Conservation (phyloP, 1,139 yeast genomes). For the Diutina ranongensis region DNA sequence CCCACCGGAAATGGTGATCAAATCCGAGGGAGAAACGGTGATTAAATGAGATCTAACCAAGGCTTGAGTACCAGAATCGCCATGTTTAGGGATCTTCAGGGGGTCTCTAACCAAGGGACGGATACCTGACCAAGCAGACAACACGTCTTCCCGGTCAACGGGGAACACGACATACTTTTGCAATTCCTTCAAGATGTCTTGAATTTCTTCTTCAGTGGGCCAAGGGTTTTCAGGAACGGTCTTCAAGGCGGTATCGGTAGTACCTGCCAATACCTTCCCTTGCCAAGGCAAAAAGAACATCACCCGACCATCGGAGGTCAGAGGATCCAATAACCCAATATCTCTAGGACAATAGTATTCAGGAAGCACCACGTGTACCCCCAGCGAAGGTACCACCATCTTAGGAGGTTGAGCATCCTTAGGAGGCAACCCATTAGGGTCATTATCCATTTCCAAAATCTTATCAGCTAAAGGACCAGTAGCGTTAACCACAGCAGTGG, state of each 20-base stretch:
- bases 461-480: conserved; percentile 91
- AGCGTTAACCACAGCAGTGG: conserved; percentile 79
- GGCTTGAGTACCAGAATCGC: conserved; percentile 53
- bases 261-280: conserved; percentile 92
- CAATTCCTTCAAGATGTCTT: conserved; percentile 77
- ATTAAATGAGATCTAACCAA: conserved; percentile 85
- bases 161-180: conserved; percentile 85
- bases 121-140: conserved; percentile 95
- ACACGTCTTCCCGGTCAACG: conserved; percentile 80
- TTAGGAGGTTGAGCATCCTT: conserved; percentile 35
- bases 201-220: conserved; percentile 83
- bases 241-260: conserved; percentile 77
- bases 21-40: conserved; percentile 58
- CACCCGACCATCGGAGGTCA: conserved; percentile 91
- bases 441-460: conserved; percentile 77
- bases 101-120: conserved; percentile 94
- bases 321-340: conserved; percentile 84
- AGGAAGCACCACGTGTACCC: conserved; percentile 88
- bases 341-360: conserved; percentile 85
- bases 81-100: conserved; percentile 37
- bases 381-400: conserved; percentile 91
- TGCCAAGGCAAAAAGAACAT: conserved; percentile 98
- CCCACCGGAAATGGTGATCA: conserved; percentile 90
- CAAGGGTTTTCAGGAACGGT: conserved; percentile 74
- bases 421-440: conserved; percentile 55